phyloP scores from a whole-genome alignment of 352 stramenopile species.

The Saprolegnia parasitica region DNA sequence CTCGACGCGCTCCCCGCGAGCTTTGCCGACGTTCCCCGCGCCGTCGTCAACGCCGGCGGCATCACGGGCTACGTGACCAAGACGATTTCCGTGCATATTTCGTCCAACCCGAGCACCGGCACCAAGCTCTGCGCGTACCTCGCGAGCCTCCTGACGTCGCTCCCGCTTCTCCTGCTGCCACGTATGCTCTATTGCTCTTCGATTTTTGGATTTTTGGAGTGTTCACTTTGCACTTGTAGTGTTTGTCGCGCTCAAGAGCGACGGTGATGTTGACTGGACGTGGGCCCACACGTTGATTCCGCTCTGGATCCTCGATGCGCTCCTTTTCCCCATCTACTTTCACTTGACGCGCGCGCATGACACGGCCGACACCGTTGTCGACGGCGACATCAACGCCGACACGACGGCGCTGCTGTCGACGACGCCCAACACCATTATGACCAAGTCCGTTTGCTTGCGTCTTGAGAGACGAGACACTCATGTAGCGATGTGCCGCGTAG shows the following conservation, averaged over 20 bases:
- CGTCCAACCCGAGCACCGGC: not conserved
- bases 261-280: conserved; percentile 13
- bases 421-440: not conserved
- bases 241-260: conserved; percentile 19
- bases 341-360: conserved; percentile 2
- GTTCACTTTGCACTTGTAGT: conserved; percentile 8
- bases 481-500: not conserved
- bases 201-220: not conserved
- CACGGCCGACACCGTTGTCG: not conserved
- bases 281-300: conserved; percentile 15
- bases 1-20: not conserved
- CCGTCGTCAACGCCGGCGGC: conserved; percentile 6
- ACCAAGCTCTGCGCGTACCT: conserved; percentile 7
- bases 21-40: conserved; percentile 1
- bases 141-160: not conserved
- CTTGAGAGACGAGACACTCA: not conserved
- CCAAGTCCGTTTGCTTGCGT: not conserved
- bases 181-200: not conserved
- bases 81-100: not conserved
- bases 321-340: conserved; percentile 22
- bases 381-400: not conserved
- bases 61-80: conserved; percentile 10
- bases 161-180: conserved; percentile 9
- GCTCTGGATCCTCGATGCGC: conserved; percentile 20
- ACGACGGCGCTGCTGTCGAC: not conserved